These are phyloP conservation scores for Talaromyces amestolkiae DNA, from an alignment of 2,329 filamentous ascomycete genomes.

Conservation along the genomic window DNA sequence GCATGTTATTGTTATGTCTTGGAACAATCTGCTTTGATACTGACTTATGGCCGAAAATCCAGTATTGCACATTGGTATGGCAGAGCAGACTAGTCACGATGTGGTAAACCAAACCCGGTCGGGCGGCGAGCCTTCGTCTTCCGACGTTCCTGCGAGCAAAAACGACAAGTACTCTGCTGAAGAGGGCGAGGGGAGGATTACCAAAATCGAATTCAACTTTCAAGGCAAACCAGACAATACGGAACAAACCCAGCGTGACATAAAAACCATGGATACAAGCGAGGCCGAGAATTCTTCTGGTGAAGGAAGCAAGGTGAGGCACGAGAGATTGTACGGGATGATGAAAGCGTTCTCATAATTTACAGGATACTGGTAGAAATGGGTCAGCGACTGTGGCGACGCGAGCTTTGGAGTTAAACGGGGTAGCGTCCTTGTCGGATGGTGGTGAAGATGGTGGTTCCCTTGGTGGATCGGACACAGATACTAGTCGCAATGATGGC, in stretches of 20 bases:
- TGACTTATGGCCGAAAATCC: slow-evolving; percentile 19
- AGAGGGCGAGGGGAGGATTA: slow-evolving; percentile 46
- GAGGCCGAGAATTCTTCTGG: slow-evolving; percentile 28
- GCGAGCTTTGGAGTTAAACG: slow-evolving; percentile 41
- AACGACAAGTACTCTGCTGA: slow-evolving; percentile 54
- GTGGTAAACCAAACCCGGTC: slow-evolving; percentile 70
- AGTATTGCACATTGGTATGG: slow-evolving; percentile 65
- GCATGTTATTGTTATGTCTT: not conserved
- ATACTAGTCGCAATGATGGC: slow-evolving; percentile 57
- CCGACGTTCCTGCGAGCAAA: slow-evolving; percentile 64
- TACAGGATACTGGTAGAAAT: slow-evolving; percentile 21
- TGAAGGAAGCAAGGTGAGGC: slow-evolving; percentile 33
- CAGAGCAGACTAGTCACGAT: slow-evolving; percentile 68
- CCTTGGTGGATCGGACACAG: slow-evolving; percentile 59
- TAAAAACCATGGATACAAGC: slow-evolving; percentile 24
- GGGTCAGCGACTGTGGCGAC: slow-evolving; percentile 34
- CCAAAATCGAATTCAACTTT: slow-evolving; percentile 39
- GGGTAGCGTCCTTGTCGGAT: slow-evolving; percentile 36
- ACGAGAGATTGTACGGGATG: slow-evolving; percentile 1
- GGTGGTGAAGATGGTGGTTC: slow-evolving; percentile 41
- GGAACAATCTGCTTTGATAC: not conserved
- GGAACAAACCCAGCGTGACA: slow-evolving; percentile 27
- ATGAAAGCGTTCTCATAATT: slow-evolving; percentile 14
- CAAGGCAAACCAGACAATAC: slow-evolving; percentile 29
- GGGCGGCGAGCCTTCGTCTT: slow-evolving; percentile 62